A percentile compares a stretch with the other conserved stretches of the same genome.
Evolutionary conservation across 805 yeast genomes (phyloP).

Genomic region (Cyberlindnera samutprakarnensis): DNA sequence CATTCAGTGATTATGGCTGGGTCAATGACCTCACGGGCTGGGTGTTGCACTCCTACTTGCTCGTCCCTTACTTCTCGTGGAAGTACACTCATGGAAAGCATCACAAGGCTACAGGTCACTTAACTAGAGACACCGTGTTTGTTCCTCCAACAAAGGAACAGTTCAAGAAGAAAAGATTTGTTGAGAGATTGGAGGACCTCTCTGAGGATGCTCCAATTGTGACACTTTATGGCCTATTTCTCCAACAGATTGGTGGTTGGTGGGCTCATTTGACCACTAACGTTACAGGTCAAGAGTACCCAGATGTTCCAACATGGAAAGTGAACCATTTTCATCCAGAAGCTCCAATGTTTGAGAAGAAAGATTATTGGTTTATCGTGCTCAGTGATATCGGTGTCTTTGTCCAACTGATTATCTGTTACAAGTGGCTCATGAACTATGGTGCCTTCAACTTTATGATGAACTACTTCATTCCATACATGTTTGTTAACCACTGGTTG

Average conservation of each 20-base stretch:
- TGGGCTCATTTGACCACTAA: conserved; percentile 54
- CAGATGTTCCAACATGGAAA: conserved; percentile 37
- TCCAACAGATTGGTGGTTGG: conserved; percentile 81
- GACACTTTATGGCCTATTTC: conserved; percentile 46
- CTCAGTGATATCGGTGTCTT: conserved; percentile 68
- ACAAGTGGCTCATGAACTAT: conserved; percentile 51
- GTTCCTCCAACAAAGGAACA: conserved; percentile 64
- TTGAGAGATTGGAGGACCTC: conserved; percentile 32
- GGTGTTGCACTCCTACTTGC: conserved; percentile 68
- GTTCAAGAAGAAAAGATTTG: conserved; percentile 31
- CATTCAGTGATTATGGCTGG: conserved; percentile 64
- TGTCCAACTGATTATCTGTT: conserved; percentile 42
- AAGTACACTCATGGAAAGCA: conserved; percentile 78
- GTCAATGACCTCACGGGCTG: conserved; percentile 79
- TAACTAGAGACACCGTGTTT: conserved; percentile 78
- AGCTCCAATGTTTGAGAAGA: conserved; percentile 67
- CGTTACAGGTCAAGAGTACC: conserved; percentile 68
- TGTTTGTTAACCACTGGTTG: conserved; percentile 84
- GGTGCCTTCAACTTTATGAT: conserved; percentile 58
- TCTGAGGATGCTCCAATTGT: conserved; percentile 70
- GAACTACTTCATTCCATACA: conserved; percentile 70
- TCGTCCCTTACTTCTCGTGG: conserved; percentile 89
- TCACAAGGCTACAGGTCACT: conserved; percentile 84
- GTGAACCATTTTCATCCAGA: conserved; percentile 66
- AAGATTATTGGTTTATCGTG: conserved; percentile 65